Evolutionary conservation across 1,284 basidiomycete genomes (phyloP), one percentile per base, ranked within the genome.

Genomic region (Apiotrichum mycotoxinovorans): DNA sequence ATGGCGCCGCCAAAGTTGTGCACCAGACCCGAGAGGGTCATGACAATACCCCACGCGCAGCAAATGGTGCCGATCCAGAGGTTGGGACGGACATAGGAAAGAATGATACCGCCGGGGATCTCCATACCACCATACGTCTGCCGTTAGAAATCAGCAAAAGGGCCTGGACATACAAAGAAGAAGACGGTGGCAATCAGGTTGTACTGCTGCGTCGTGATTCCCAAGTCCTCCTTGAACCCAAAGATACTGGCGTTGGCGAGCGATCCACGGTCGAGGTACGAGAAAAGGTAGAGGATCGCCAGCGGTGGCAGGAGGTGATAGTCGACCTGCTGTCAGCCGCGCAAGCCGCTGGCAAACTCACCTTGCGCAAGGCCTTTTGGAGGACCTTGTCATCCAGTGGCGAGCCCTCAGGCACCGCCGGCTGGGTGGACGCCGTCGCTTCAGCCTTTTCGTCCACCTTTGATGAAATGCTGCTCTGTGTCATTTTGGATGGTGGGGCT

Each of bases 11-110:
- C 78, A 64, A 82, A 87, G 64, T 79, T 83, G 35, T 80, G 71
- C 8, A 78, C 81, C 42, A 86, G 69, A 15, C 81, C 81, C n/a
- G 81, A 84, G 53, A 85, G 70, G 1, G 80, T 68, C 75, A 78
- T 78, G 63, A 75, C 72, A 18, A 48, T 37, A 4, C 46, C 46
- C 46, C 46, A 48, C 11, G 46, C 34, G 17, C 9, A n/a, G 33
- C 46, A 48, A 33, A 48, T 48, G 34, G 11, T 22, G 22, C 46
- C 46, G 26, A 48, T 48, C 46, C 46, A 48, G 34, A 48, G 33
- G 18, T 33, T 44, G 14, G 62, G 62, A 14, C 53, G 54, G 10
- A 64, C 60, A 38, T 62, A 64, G 15, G 47, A 51, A n/a, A 59
- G 48, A 41, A 61, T 53, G n/a, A 64, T 57, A 5, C 57, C 47